Percentiles rank a stretch among this genome's conserved stretches.
Evolutionary conservation across 2,329 filamentous ascomycete genomes (phyloP).

Genomic region (Trichothecium roseum): DNA sequence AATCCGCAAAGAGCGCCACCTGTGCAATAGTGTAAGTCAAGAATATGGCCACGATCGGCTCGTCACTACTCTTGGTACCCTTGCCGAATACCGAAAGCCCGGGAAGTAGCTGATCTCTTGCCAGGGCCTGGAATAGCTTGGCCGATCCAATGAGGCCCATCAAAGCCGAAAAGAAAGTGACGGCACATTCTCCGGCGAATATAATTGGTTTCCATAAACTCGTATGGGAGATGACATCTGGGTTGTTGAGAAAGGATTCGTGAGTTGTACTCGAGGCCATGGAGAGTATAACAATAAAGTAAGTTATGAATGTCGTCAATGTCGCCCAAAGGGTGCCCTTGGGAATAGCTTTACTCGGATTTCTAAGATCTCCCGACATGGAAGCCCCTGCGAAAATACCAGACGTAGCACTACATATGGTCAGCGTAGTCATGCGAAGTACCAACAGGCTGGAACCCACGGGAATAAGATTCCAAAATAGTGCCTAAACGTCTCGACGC

Average conservation of each 20-base stretch:
- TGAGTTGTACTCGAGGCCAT: constrained; percentile 70
- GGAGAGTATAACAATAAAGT: constrained; percentile 65
- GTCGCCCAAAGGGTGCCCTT: constrained; percentile 75
- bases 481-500: constrained; percentile 63
- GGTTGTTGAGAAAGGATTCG: constrained; percentile 60
- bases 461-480: constrained; percentile 83
- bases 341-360: constrained; percentile 76
- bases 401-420: constrained; percentile 30
- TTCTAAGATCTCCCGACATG: constrained; percentile 79
- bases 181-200: constrained; percentile 72
- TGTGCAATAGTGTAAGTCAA: constrained; percentile 69
- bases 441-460: constrained; percentile 12
- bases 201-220: constrained; percentile 66
- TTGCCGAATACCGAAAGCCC: constrained; percentile 65
- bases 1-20: constrained; percentile 67
- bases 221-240: constrained; percentile 73
- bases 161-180: constrained; percentile 72
- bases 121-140: constrained; percentile 75
- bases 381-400: constrained; percentile 64
- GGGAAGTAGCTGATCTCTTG: constrained; percentile 67
- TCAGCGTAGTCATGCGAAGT: constrained; percentile 33
- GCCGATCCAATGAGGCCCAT: constrained; percentile 83
- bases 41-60: constrained; percentile 66
- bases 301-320: constrained; percentile 63
- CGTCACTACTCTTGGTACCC: constrained; percentile 61